phyloP scores from a whole-genome alignment of 176 grass and related monocot genomes.

The Rhynchospora tenuis region DNA sequence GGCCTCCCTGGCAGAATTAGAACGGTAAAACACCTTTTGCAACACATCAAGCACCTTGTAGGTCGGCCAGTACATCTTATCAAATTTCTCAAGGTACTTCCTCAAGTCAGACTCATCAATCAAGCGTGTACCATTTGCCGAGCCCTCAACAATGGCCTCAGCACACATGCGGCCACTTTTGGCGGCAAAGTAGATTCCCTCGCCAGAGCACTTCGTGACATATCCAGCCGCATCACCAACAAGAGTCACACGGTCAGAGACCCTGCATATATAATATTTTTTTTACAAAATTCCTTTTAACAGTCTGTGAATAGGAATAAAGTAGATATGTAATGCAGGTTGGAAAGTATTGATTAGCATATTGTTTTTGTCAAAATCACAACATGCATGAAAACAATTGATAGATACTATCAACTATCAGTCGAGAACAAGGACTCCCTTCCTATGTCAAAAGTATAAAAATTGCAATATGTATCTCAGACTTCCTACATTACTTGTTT shows the following conservation, averaged over 20 bases:
- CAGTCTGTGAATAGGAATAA: background rate
- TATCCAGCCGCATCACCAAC: conserved; percentile 92
- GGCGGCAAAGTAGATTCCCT: conserved; percentile 97
- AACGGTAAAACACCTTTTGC: conserved; percentile 99
- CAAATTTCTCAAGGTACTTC: conserved; percentile 91
- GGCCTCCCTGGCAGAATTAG: conserved; percentile 79
- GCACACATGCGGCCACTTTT: conserved; percentile 94
- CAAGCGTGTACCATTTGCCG: conserved; percentile 65
- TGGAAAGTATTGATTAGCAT: background rate
- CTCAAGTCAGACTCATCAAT: conserved; percentile 90
- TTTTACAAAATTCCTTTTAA: background rate
- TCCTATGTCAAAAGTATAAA: background rate
- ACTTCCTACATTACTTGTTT: background rate
- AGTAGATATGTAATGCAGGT: background rate
- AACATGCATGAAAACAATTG: background rate
- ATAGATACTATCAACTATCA: background rate
- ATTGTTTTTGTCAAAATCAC: background rate
- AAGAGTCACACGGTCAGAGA: conserved; percentile 57
- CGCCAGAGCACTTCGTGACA: conserved; percentile 96
- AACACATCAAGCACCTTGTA: conserved; percentile 99
- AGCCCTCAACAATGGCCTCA: conserved; percentile 82
- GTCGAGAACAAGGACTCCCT: background rate
- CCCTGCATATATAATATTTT: conserved; percentile 40
- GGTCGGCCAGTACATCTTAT: conserved; percentile 89
- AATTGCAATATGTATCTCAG: background rate